These are phyloP conservation scores for Monosporozyma solicola DNA, from an alignment of 805 yeast species.

Conservation along the genomic window DNA sequence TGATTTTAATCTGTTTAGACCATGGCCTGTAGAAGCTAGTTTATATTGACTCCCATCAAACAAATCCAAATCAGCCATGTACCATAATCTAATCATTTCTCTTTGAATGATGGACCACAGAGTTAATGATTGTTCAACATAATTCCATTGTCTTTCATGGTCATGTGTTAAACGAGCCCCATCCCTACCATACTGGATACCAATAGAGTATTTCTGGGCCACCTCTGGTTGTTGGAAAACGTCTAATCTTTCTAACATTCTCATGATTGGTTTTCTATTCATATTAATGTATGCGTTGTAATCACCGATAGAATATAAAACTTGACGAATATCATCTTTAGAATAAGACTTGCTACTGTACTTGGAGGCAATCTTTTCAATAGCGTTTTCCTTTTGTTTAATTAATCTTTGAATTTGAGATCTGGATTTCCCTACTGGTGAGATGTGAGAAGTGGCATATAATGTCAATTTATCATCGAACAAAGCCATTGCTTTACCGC, in stretches of 20 bases:
- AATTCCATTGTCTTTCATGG: constrained; percentile 63
- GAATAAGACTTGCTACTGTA: constrained; percentile 37
- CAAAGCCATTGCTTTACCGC: constrained; percentile 32
- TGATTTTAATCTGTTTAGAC: constrained; percentile 64
- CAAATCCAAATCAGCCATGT: constrained; percentile 64
- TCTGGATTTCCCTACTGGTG: constrained; percentile 50
- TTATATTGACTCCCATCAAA: constrained; percentile 47
- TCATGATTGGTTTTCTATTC: constrained; percentile 56
- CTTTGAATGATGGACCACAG: constrained; percentile 72
- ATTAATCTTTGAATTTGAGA: constrained; percentile 48
- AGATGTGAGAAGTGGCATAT: constrained; percentile 59
- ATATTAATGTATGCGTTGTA: constrained; percentile 63
- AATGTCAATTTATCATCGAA: constrained; percentile 51
- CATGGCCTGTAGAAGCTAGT: constrained; percentile 70
- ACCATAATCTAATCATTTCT: constrained; percentile 72
- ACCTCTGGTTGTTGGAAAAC: constrained; percentile 39
- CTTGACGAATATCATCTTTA: constrained; percentile 60
- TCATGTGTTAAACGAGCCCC: constrained; percentile 70
- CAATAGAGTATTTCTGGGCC: constrained; percentile 39
- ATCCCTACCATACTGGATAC: constrained; percentile 54
- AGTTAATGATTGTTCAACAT: constrained; percentile 64
- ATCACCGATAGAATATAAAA: constrained; percentile 70
- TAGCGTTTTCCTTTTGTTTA: constrained; percentile 57
- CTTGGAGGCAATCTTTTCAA: constrained; percentile 46
- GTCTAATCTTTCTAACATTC: constrained; percentile 48